A percentile compares a stretch with the other conserved stretches of the same genome.
Conservation (phyloP, 805 yeast genomes). For the Maudiozyma bulderi region DNA sequence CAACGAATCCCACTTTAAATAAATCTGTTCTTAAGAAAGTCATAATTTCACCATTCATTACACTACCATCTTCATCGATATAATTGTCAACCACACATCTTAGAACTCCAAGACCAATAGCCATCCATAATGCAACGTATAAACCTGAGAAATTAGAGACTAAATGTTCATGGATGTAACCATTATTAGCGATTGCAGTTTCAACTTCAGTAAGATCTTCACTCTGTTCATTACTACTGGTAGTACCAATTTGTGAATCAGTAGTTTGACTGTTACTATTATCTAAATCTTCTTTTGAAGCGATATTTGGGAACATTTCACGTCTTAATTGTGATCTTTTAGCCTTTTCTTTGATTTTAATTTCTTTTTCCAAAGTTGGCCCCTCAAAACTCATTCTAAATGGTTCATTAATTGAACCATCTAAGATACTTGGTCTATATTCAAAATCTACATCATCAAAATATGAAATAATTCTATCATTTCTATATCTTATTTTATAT, state of each 20-base stretch:
- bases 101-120: constrained; percentile 44
- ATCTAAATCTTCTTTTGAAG: background rate
- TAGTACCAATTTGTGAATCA: background rate
- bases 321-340: constrained; percentile 2
- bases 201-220: background rate
- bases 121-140: constrained; percentile 71
- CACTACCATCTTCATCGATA: constrained; percentile 31
- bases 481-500: constrained; percentile 1
- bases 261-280: background rate
- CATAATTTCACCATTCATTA: constrained; percentile 43
- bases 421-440: constrained; percentile 42
- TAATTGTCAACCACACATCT: constrained; percentile 48
- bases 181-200: background rate
- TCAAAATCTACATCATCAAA: constrained; percentile 46
- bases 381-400: constrained; percentile 22
- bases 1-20: constrained; percentile 60
- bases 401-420: constrained; percentile 30
- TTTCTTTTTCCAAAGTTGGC: constrained; percentile 22
- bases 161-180: background rate
- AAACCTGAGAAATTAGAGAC: constrained; percentile 56
- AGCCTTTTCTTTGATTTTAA: constrained; percentile 8
- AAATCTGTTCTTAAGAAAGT: constrained; percentile 51
- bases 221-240: background rate
- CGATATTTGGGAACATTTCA: background rate
- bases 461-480: constrained; percentile 35